phyloP scores from a whole-genome alignment of 1,284 basidiomycete genomes.

The Vanrija sp. region DNA sequence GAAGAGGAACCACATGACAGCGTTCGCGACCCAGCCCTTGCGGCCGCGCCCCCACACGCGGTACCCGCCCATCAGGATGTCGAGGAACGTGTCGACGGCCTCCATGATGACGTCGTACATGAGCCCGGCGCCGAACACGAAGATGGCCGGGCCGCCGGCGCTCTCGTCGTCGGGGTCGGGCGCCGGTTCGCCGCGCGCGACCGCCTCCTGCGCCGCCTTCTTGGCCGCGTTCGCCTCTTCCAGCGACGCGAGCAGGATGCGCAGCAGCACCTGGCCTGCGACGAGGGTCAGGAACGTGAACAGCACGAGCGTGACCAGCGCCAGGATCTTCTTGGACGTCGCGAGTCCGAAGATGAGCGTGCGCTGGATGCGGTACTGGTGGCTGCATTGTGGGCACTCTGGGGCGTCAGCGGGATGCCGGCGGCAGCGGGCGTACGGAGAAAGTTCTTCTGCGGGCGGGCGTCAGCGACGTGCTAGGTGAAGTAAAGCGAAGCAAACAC shows the following conservation, averaged over 20 bases:
- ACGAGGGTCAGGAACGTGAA: slow-evolving; percentile 34
- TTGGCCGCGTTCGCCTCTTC: neutral
- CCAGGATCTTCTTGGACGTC: slow-evolving; percentile 36
- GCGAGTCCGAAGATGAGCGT: slow-evolving; percentile 44
- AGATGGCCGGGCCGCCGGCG: slow-evolving; percentile 24
- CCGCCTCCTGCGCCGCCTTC: neutral
- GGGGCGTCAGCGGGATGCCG: neutral
- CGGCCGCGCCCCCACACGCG: slow-evolving; percentile 2
- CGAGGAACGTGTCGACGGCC: slow-evolving; percentile 34
- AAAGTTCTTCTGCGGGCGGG: slow-evolving; percentile 32
- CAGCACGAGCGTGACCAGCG: slow-evolving; percentile 32
- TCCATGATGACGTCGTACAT: slow-evolving; percentile 34
- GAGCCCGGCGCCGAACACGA: slow-evolving; percentile 28
- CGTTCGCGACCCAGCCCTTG: neutral
- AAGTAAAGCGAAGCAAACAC: slow-evolving; percentile 4
- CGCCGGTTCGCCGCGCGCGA: neutral
- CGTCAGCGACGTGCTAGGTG: neutral
- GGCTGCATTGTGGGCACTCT: slow-evolving; percentile 48
- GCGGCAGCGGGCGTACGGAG: slow-evolving; percentile 22
- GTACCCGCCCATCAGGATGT: slow-evolving; percentile 22
- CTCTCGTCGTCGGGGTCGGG: slow-evolving; percentile 1
- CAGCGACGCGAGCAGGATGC: slow-evolving; percentile 7
- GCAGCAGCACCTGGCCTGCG: slow-evolving; percentile 31
- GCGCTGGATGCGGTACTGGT: slow-evolving; percentile 41
- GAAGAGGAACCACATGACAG: slow-evolving; percentile 36